Base-by-base conservation (phyloP, 768 basidiomycete species). In the Collybiopsis luxurians region DNA sequence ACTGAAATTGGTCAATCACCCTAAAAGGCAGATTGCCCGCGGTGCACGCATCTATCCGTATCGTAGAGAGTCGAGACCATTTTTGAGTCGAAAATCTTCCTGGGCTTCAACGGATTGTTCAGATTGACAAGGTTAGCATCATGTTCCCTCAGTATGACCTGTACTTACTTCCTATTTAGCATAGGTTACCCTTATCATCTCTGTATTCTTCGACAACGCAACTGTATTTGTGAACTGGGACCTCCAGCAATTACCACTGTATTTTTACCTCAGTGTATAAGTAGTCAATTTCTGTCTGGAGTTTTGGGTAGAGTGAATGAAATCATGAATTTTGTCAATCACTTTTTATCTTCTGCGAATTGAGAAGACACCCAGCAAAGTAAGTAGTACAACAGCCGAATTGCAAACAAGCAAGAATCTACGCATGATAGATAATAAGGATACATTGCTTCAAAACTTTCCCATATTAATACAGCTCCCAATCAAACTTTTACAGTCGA, bases 1-100 rank as follows among this genome's bases (percentile, higher is more conserved):
- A 0, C 62, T 84, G 15, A 70, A 76, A 42, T 67, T 71, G 19
- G 68, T 85, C 46, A 80, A 83, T 53, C 70, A 75, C 11, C 71
- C 76, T 31, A 67, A 72, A 31, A 66, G 71, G 9, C 75, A 67
- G 17, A 59, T 82, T 26, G 69, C 74, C 13, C 75, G 75, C 58
- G 80, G 80, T 36, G 73, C 78, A 9, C 75, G 81, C 21, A 60
- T 87, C 7, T 79, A 82, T 59, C 85, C 86, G 2, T 88, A 86
- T 66, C 78, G 79, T 59, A 70, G 50, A 24, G 50, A 51, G 21
- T 38, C 36, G 23, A 51, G 34, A 12, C 50, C 34, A 23, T 23
- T 19, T 24, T 34, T 36, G 4, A 39, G 36, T 23, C 31, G 50
- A 51, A 51, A 51, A 21, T 19, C 50, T 26, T 51, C 50, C n/a